phyloP scores from a whole-genome alignment of 208 protist genomes.

The Trypanosoma scelopori region DNA sequence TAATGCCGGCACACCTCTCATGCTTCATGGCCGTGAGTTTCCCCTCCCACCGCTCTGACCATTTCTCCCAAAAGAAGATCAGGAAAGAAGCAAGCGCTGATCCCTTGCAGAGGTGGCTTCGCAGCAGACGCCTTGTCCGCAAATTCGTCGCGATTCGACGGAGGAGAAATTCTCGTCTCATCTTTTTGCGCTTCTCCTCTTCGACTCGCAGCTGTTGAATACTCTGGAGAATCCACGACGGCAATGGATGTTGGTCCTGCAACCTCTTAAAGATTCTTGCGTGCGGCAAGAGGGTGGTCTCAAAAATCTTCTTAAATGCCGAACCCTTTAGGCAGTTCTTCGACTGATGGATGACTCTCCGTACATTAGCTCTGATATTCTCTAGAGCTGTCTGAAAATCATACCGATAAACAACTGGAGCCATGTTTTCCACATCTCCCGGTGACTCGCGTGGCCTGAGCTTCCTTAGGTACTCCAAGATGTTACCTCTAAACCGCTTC shows the following conservation, averaged over 20 bases:
- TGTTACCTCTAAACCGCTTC: conserved; percentile 15
- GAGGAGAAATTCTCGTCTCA: conserved; percentile 6
- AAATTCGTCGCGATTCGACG: conserved; percentile 22
- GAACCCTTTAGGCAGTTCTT: neutral
- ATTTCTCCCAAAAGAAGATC: conserved; percentile 23
- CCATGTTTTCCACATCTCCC: conserved; percentile 12
- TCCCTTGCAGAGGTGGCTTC: conserved; percentile 7
- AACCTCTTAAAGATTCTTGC: conserved; percentile 15
- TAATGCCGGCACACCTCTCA: neutral
- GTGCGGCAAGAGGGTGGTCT: conserved; percentile 15
- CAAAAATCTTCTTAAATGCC: conserved; percentile 24
- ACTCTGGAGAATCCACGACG: conserved; percentile 6
- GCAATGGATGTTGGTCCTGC: neutral
- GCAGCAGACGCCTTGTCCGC: conserved; percentile 15
- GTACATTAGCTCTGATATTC: neutral
- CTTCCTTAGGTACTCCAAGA: conserved; percentile 23
- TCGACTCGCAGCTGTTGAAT: conserved; percentile 15
- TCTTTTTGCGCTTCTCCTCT: conserved; percentile 14
- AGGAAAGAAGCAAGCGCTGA: conserved; percentile 23
- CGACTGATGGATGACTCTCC: neutral
- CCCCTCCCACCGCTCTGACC: conserved; percentile 12
- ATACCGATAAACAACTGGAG: conserved; percentile 16
- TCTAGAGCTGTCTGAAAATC: conserved; percentile 13
- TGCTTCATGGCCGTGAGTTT: neutral
- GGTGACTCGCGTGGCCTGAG: conserved; percentile 4